These are phyloP conservation scores for Gomphus bonarii DNA, from an alignment of 1,284 basidiomycete species.

Conservation along the genomic window DNA sequence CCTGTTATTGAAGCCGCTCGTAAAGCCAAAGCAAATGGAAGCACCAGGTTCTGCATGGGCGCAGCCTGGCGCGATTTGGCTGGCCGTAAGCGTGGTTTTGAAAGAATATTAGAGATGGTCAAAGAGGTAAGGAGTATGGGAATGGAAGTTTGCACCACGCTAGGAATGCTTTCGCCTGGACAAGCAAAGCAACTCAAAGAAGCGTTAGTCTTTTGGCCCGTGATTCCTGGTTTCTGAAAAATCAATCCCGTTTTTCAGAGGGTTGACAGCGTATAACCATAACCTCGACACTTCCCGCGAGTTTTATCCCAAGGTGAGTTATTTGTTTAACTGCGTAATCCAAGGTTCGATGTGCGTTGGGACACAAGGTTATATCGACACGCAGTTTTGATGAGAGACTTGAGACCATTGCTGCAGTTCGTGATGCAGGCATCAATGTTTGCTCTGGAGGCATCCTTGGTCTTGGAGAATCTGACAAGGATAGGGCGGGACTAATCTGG, in stretches of 20 bases:
- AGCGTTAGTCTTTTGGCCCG: slow-evolving; percentile 45
- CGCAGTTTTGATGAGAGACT: slow-evolving; percentile 92
- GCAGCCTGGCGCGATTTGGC: slow-evolving; percentile 97
- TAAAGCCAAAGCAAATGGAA: slow-evolving; percentile 92
- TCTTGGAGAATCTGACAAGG: slow-evolving; percentile 83
- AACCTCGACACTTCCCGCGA: slow-evolving; percentile 98
- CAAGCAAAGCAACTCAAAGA: slow-evolving; percentile 91
- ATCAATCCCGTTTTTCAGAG: slow-evolving; percentile 33
- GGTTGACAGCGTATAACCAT: slow-evolving; percentile 96
- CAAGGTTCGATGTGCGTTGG: slow-evolving; percentile 1
- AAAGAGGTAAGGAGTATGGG: slow-evolving; percentile 79
- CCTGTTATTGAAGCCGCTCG: slow-evolving; percentile 87
- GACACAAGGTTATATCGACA: slow-evolving; percentile 82
- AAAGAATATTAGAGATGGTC: slow-evolving; percentile 92
- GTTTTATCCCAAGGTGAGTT: slow-evolving; percentile 68
- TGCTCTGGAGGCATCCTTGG: slow-evolving; percentile 97
- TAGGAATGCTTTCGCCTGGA: slow-evolving; percentile 92
- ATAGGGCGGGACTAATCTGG: slow-evolving; percentile 90
- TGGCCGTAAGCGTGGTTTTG: slow-evolving; percentile 90
- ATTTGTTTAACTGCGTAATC: not conserved
- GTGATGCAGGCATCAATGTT: slow-evolving; percentile 92
- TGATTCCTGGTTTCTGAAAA: slow-evolving; percentile 4
- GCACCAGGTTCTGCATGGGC: slow-evolving; percentile 98
- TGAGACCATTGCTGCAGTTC: slow-evolving; percentile 82
- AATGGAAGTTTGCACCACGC: slow-evolving; percentile 97